These are phyloP conservation scores for Centaurea solstitialis DNA, from an alignment of 129 eudicot species.

Conservation along the genomic window DNA sequence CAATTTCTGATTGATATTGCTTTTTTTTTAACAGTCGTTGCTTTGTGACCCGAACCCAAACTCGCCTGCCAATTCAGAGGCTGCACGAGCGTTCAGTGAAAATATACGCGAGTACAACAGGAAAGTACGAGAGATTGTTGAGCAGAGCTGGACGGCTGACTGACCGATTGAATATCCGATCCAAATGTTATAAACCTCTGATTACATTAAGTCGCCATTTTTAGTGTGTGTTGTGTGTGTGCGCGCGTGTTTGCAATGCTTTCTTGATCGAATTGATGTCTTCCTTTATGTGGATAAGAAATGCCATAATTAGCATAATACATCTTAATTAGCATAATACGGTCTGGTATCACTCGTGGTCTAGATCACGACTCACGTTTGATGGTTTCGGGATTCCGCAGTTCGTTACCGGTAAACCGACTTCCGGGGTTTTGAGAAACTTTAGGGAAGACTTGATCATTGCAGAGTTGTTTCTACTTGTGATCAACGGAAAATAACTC, in stretches of 20 bases:
- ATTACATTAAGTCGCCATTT: neutral
- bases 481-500: no score
- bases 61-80: conserved; percentile 69
- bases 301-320: neutral
- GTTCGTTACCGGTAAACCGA: no score
- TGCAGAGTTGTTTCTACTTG: no score
- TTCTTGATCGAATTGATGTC: neutral
- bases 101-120: conserved; percentile 62
- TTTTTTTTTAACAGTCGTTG: conserved; percentile 37
- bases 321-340: neutral
- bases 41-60: conserved; percentile 69
- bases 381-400: no score
- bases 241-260: neutral
- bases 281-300: neutral
- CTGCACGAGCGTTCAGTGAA: conserved; percentile 62
- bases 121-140: conserved; percentile 60
- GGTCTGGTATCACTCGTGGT: neutral
- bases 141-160: conserved; percentile 72
- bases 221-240: neutral
- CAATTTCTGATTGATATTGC: neutral
- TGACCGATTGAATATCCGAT: conserved; percentile 10
- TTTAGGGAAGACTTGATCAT: no score
- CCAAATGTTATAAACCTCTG: neutral
- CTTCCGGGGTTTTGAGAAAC: no score
- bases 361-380: neutral